phyloP scores from a whole-genome alignment of 1,139 yeast genomes.

The Blastobotrys persicus region DNA sequence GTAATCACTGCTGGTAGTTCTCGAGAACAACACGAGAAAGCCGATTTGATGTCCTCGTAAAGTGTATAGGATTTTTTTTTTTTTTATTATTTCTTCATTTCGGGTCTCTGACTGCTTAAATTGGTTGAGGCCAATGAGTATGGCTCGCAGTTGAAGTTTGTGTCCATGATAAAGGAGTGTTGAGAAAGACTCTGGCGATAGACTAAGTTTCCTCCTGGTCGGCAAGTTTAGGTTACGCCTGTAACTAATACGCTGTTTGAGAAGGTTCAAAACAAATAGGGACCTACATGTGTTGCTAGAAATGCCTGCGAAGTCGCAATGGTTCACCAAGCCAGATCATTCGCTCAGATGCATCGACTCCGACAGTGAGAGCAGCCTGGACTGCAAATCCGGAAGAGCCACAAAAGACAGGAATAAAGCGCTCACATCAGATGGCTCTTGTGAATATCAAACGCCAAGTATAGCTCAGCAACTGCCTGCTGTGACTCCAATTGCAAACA shows the following conservation, averaged over 20 bases:
- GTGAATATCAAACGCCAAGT: background rate
- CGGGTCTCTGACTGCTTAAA: too few species aligned
- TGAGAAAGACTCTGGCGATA: too few species aligned
- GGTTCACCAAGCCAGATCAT: background rate
- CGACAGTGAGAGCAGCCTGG: background rate
- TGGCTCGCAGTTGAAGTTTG: too few species aligned
- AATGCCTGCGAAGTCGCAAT: background rate
- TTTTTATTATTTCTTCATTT: too few species aligned
- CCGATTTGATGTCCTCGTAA: too few species aligned
- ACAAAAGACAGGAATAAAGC: background rate
- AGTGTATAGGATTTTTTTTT: too few species aligned
- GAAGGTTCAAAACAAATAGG: background rate
- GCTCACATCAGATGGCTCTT: background rate
- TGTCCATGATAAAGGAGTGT: too few species aligned
- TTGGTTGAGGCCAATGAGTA: too few species aligned
- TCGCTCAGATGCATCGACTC: conserved; percentile 6
- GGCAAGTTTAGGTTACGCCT: background rate
- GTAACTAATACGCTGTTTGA: background rate
- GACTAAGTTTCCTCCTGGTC: too few species aligned
- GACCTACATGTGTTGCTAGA: background rate
- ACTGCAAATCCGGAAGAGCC: background rate
- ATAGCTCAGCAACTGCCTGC: background rate
- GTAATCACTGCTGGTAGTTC: too few species aligned
- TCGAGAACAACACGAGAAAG: too few species aligned
- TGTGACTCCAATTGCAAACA: conserved; percentile 13